Percentiles rank a stretch among this genome's conserved stretches.
Conservation (phyloP, 441 rosid genomes). For the Viola pubescens region DNA sequence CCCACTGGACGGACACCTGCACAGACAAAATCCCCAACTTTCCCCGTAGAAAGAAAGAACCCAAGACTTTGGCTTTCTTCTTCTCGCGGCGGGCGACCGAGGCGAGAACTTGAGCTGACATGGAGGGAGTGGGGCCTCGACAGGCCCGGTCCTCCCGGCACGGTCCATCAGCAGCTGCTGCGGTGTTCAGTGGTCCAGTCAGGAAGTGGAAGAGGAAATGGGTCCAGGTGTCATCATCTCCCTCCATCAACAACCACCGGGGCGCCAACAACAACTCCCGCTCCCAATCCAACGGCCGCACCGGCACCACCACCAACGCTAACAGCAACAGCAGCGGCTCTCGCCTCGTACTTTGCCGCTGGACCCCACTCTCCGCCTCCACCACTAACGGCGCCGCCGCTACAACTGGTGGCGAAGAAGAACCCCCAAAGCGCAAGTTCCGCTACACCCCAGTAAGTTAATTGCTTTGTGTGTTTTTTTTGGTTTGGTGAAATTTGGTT, state of each 20-base stretch:
- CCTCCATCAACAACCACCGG: slow-evolving; percentile 24
- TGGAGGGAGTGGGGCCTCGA: slow-evolving; percentile 97
- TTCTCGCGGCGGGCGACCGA: slow-evolving; percentile 6
- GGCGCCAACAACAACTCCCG: slow-evolving; percentile 21
- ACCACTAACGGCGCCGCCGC: slow-evolving; percentile 17
- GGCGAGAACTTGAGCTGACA: slow-evolving; percentile 13
- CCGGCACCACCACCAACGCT: slow-evolving; percentile 16
- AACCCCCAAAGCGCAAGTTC: slow-evolving; percentile 63
- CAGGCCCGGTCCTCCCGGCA: slow-evolving; percentile 89
- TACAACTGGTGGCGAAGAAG: slow-evolving; percentile 31
- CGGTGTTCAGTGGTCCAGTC: slow-evolving; percentile 87
- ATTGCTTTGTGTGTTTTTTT: background rate
- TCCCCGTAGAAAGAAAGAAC: too few relatives aligned
- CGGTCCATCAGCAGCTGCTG: slow-evolving; percentile 46
- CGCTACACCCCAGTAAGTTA: slow-evolving; percentile 79
- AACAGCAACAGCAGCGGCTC: slow-evolving; percentile 27
- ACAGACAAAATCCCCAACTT: too few relatives aligned
- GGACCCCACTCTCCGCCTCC: slow-evolving; percentile 67
- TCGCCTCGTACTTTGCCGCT: slow-evolving; percentile 64
- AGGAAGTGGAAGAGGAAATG: slow-evolving; percentile 97
- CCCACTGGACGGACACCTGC: too few relatives aligned
- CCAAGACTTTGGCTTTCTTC: too few relatives aligned
- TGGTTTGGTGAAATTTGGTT: background rate
- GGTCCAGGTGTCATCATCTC: slow-evolving; percentile 77
- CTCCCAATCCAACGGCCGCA: slow-evolving; percentile 24